A percentile compares a stretch with the other conserved stretches of the same genome.
Conservation (phyloP, 2,329 filamentous ascomycete genomes). For the Knufia fluminis region DNA sequence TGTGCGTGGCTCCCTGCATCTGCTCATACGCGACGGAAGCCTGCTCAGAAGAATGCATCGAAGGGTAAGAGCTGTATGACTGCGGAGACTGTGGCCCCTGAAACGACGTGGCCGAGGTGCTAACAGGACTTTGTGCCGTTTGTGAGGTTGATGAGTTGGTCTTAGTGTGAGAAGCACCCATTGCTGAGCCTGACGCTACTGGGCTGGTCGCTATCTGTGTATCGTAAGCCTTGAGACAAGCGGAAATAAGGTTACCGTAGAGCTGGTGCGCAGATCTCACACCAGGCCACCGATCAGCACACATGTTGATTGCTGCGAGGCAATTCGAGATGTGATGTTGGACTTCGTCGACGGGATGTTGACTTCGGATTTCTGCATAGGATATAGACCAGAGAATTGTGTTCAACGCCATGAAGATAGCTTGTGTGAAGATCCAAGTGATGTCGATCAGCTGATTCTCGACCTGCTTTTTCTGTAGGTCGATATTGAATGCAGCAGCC, state of each 20-base stretch:
- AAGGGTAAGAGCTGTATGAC: conserved; percentile 9
- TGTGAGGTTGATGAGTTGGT: conserved; percentile 29
- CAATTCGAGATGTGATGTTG: conserved; percentile 65
- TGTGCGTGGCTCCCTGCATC: neutral
- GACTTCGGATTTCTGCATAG: conserved; percentile 69
- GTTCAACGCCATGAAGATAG: conserved; percentile 85
- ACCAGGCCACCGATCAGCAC: conserved; percentile 84
- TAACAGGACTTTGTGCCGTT: conserved; percentile 31
- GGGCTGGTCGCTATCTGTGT: neutral
- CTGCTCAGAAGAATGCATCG: neutral
- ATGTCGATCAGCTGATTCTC: conserved; percentile 67
- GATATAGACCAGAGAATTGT: conserved; percentile 86
- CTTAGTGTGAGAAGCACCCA: conserved; percentile 33
- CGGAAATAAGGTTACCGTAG: conserved; percentile 74
- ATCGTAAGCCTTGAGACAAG: conserved; percentile 82
- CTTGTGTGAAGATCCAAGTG: conserved; percentile 87
- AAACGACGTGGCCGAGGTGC: conserved; percentile 29
- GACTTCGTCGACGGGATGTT: conserved; percentile 65
- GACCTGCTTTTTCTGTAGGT: conserved; percentile 71
- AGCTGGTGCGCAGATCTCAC: conserved; percentile 74
- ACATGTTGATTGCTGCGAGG: conserved; percentile 68
- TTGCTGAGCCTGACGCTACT: conserved; percentile 32
- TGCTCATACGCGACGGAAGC: neutral
- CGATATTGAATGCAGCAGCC: conserved; percentile 71
- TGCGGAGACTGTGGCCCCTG: conserved; percentile 27